Evolutionary conservation across 305 asterid genomes (phyloP), one percentile per base, ranked within the genome.

Genomic region (Salvia sclarea): DNA sequence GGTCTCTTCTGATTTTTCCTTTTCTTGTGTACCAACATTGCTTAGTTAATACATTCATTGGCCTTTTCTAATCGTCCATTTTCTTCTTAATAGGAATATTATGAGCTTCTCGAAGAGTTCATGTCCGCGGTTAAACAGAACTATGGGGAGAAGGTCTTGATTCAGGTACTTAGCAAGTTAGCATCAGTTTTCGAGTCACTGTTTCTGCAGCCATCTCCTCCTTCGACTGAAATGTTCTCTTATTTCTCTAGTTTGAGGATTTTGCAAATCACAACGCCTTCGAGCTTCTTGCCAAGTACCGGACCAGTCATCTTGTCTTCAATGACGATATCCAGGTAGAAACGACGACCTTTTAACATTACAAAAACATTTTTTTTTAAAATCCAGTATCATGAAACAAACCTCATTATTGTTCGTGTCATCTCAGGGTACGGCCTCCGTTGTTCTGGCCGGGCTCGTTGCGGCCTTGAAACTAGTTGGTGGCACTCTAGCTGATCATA

Each of bases 201-300:
- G 1, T 50, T 8, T 38, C 38, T 33, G 8, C 60, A 35, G 2
- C 30, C 75, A 61, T 72, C 35, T 18, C 8, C 25, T 60, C n/a
- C 2, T 24, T 28, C 31, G 3, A 38, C 75, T 52, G 47, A 61
- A 25, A 30, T 4, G 1, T 62, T 30, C n/a, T 63, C 20, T 14
- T 52, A 28, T 63, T 30, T 62, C 41, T 43, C 65, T 31, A 87
- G 91, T 87, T 81, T 68, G 95, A 87, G 78, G 95, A 87, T 81
- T 85, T 87, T 72, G 91, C 89, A 18, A 87, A 87, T 71, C 95
- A 83, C 75, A 87, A 87, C 31, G 95, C 91, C 49, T 87, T 87
- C 68, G 88, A 81, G 78, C 78, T 87, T 69, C 77, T 87, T 78
- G 82, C 84, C 44, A 85, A 79, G 74, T 87, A 87, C 62, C 84